These are phyloP conservation scores for Phyllosticta paracitricarpa DNA, from an alignment of 2,329 filamentous ascomycete species.

Conservation along the genomic window DNA sequence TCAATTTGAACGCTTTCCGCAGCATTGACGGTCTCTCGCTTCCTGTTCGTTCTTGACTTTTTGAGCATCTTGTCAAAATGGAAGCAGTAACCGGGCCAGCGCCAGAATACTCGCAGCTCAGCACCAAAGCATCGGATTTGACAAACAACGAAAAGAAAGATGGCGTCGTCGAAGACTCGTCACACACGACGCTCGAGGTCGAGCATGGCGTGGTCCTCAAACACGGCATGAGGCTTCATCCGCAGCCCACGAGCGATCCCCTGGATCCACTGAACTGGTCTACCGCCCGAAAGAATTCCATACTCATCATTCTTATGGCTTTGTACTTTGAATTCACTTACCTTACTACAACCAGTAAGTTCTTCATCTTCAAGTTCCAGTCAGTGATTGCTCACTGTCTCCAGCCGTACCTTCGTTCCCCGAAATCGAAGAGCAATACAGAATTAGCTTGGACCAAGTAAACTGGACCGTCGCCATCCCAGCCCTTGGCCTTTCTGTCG, in stretches of 20 bases:
- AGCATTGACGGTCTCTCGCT: neutral
- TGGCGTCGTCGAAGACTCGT: neutral
- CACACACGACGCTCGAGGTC: neutral
- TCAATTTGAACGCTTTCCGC: neutral
- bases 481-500: constrained; percentile 21
- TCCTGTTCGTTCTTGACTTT: neutral
- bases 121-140: neutral
- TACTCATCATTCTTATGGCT: constrained; percentile 44
- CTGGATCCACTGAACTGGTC: constrained; percentile 30
- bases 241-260: constrained; percentile 21
- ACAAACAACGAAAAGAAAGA: neutral
- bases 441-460: constrained; percentile 30
- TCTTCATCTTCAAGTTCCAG: neutral
- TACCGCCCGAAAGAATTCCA: constrained; percentile 30
- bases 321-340: constrained; percentile 52
- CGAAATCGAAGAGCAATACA: constrained; percentile 38
- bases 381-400: neutral
- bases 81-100: neutral
- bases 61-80: neutral
- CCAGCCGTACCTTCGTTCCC: constrained; percentile 42
- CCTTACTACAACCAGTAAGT: constrained; percentile 41
- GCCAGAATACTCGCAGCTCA: neutral
- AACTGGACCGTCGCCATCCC: constrained; percentile 47
- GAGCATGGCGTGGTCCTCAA: constrained; percentile 7
- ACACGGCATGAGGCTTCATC: constrained; percentile 29